phyloP scores from a whole-genome alignment of 1,284 basidiomycete species.

The Naganishia cerealis region DNA sequence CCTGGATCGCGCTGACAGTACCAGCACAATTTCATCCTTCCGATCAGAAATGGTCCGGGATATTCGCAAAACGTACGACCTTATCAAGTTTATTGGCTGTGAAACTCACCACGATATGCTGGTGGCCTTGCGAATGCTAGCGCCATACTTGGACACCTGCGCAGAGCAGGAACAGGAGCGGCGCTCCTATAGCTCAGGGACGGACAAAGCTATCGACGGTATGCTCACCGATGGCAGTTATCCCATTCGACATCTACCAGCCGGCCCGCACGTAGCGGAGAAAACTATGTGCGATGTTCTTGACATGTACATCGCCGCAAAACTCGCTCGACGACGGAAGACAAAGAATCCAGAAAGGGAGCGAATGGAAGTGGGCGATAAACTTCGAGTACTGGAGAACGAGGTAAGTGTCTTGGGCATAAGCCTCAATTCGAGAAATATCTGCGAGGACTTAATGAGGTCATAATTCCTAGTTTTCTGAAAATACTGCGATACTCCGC shows the following conservation, averaged over 20 bases:
- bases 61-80: slow-evolving; percentile 1
- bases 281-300: neutral
- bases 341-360: neutral
- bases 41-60: neutral
- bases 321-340: neutral
- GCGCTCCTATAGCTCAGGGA: neutral
- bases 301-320: slow-evolving; percentile 3
- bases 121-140: slow-evolving; percentile 13
- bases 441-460: neutral
- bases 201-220: neutral
- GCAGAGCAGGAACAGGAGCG: neutral
- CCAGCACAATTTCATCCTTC: neutral
- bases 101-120: slow-evolving; percentile 11
- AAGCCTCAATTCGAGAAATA: neutral
- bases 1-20: neutral
- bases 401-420: neutral
- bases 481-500: neutral
- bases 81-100: slow-evolving; percentile 18
- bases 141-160: neutral
- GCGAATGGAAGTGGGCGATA: slow-evolving; percentile 5
- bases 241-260: neutral
- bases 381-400: neutral
- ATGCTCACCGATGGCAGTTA: neutral
- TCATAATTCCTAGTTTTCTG: neutral
- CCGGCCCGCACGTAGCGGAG: neutral